These are phyloP conservation scores for Trypanosoma brucei DNA, from an alignment of 208 protist species.

Conservation along the genomic window DNA sequence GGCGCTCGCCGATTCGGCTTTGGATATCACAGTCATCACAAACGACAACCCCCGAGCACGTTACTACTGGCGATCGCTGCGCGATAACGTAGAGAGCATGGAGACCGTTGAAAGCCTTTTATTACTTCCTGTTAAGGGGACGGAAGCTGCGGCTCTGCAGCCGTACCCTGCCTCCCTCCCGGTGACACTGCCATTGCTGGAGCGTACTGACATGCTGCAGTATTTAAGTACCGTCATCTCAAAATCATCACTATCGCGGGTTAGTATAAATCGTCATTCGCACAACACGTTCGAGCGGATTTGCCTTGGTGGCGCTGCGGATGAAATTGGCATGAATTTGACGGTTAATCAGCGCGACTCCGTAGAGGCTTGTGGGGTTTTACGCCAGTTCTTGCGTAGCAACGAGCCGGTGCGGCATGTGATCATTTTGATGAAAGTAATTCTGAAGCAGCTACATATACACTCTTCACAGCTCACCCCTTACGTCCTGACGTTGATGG, in stretches of 20 bases:
- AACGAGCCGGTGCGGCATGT: constrained; percentile 6
- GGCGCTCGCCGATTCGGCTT: constrained; percentile 8
- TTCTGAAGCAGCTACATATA: constrained; percentile 15
- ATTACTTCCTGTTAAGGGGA: constrained; percentile 1
- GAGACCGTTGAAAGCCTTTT: constrained; percentile 2
- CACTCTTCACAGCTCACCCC: constrained; percentile 15
- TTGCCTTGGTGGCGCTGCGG: neutral
- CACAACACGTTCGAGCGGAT: neutral
- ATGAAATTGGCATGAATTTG: constrained; percentile 7
- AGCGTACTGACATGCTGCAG: neutral
- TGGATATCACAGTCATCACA: constrained; percentile 16
- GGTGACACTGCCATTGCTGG: constrained; percentile 2
- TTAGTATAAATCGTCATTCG: too few species aligned
- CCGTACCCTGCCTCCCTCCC: neutral
- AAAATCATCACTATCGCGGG: neutral
- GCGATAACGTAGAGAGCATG: neutral
- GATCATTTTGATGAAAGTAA: constrained; percentile 20
- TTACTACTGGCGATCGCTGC: constrained; percentile 11
- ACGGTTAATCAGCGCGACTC: constrained; percentile 8
- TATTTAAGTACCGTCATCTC: neutral
- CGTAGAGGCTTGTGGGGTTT: neutral
- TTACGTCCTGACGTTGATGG: constrained; percentile 22
- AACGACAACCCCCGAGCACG: neutral
- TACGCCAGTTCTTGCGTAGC: constrained; percentile 4
- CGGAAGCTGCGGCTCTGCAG: constrained; percentile 6